A percentile compares a stretch with the other conserved stretches of the same genome.
Evolutionary conservation across 2,329 filamentous ascomycete genomes (phyloP).

Genomic region (Zasmidium cellare): DNA sequence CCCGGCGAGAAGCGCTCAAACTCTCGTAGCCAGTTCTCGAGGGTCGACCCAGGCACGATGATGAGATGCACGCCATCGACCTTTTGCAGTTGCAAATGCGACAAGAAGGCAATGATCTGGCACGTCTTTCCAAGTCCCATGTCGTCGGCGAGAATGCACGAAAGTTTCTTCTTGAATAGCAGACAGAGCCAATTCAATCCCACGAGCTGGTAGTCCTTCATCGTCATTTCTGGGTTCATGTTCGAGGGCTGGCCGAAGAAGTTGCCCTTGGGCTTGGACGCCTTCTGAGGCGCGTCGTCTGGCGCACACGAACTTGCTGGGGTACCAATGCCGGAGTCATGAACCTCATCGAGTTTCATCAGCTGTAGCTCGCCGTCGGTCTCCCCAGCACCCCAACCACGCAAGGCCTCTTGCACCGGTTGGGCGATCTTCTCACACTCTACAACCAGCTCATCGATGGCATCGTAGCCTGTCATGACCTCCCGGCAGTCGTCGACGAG

Average conservation of each 20-base stretch:
- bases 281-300: constrained; percentile 29
- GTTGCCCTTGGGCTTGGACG: constrained; percentile 42
- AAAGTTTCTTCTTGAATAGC: constrained; percentile 75
- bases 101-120: constrained; percentile 89
- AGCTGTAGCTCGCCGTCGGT: constrained; percentile 62
- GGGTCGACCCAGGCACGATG: constrained; percentile 87
- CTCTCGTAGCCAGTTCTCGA: constrained; percentile 94
- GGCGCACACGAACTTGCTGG: constrained; percentile 45
- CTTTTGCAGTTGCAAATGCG: constrained; percentile 72
- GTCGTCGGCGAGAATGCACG: constrained; percentile 92
- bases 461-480: constrained; percentile 77
- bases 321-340: constrained; percentile 69
- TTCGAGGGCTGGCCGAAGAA: constrained; percentile 67
- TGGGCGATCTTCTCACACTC: constrained; percentile 73
- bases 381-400: constrained; percentile 66
- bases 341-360: constrained; percentile 53
- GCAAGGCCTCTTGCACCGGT: constrained; percentile 64
- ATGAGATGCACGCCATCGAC: constrained; percentile 75
- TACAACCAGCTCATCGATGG: constrained; percentile 78
- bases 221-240: constrained; percentile 72
- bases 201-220: constrained; percentile 93
- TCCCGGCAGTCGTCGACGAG: constrained; percentile 67
- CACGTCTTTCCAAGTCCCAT: constrained; percentile 97
- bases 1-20: constrained; percentile 82
- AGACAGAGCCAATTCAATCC: constrained; percentile 93